Evolutionary conservation across 2,329 filamentous ascomycete species (phyloP).

Genomic region (Pseudogymnoascus sp.): DNA sequence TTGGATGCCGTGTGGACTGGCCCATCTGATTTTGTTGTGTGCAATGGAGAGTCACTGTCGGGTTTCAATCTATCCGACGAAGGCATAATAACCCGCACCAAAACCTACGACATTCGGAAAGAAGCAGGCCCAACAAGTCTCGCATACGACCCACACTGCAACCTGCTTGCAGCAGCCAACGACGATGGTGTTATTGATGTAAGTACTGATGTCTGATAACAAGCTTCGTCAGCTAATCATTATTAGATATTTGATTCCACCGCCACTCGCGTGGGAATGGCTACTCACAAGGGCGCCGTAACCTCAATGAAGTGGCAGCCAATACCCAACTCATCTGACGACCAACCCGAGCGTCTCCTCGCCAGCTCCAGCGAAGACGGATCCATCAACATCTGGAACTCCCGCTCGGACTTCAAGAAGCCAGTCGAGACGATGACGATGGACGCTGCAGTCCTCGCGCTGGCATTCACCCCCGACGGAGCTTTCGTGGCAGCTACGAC

Average conservation of each 20-base stretch:
- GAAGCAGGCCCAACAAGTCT: slow-evolving; percentile 48
- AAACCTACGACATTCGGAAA: slow-evolving; percentile 44
- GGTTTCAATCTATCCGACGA: slow-evolving; percentile 39
- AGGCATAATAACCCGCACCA: slow-evolving; percentile 37
- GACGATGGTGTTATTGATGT: slow-evolving; percentile 54
- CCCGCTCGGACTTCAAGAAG: slow-evolving; percentile 44
- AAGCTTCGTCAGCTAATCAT: not conserved
- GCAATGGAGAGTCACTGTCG: slow-evolving; percentile 47
- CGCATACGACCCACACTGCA: slow-evolving; percentile 46
- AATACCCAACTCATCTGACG: slow-evolving; percentile 36
- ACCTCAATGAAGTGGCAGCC: slow-evolving; percentile 56
- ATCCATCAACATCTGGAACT: slow-evolving; percentile 56
- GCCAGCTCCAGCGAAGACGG: slow-evolving; percentile 57
- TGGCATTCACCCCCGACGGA: slow-evolving; percentile 56
- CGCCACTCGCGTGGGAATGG: slow-evolving; percentile 34
- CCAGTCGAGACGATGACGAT: slow-evolving; percentile 54
- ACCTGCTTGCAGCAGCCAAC: slow-evolving; percentile 49
- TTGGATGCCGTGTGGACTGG: slow-evolving; percentile 54
- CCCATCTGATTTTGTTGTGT: slow-evolving; percentile 49
- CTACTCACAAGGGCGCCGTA: slow-evolving; percentile 49
- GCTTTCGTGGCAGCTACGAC: slow-evolving; percentile 56
- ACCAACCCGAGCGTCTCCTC: slow-evolving; percentile 37
- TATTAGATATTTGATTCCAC: slow-evolving; percentile 24
- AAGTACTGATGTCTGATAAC: slow-evolving; percentile 27
- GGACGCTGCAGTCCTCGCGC: slow-evolving; percentile 47